Evolutionary conservation across 208 protist genomes (phyloP).

Genomic region (Naegleria fowleri): DNA sequence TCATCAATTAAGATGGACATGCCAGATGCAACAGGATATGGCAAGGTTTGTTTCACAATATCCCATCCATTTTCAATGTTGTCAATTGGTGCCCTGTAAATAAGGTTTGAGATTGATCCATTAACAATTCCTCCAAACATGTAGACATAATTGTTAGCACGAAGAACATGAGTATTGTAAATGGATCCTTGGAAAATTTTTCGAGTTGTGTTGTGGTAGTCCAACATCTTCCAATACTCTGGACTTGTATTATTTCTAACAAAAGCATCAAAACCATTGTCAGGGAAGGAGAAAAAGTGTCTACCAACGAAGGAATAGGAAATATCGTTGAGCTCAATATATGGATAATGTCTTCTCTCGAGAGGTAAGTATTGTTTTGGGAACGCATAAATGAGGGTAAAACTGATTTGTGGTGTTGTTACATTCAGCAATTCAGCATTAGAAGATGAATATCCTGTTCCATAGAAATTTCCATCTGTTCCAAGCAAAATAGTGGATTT

Average conservation of each 20-base stretch:
- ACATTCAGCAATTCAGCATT: neutral
- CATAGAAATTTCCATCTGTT: neutral
- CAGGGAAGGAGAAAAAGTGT: neutral
- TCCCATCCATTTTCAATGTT: neutral
- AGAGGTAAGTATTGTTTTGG: neutral
- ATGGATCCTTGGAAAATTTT: neutral
- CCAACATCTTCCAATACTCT: neutral
- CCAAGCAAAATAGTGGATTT: neutral
- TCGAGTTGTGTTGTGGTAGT: neutral
- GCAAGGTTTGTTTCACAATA: neutral
- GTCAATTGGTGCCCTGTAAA: neutral
- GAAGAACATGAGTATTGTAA: neutral
- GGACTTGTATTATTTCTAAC: neutral
- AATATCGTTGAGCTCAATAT: neutral
- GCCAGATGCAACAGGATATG: neutral
- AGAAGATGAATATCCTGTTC: neutral
- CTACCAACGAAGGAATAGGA: neutral
- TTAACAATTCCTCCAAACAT: neutral
- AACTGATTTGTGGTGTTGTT: neutral
- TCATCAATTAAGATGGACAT: neutral
- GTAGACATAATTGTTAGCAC: neutral
- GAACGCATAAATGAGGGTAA: neutral
- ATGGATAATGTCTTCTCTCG: neutral
- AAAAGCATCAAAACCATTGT: neutral
- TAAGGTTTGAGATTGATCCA: neutral